Base-by-base conservation (phyloP, 208 protist species). In the Angomonas ambiguus region DNA sequence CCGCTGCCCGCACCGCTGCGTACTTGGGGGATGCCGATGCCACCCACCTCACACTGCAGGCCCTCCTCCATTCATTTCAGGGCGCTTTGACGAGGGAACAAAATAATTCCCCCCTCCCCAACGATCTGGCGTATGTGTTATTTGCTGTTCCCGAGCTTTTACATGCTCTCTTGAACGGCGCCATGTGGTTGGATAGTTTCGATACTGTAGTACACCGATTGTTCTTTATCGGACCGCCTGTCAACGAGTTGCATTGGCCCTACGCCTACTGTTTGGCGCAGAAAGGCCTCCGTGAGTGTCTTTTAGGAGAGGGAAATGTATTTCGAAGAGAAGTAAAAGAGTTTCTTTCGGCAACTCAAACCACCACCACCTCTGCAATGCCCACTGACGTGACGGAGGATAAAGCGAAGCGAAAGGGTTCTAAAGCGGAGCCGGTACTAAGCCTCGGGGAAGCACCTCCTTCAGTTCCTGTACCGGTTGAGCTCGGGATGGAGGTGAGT, bases 21-120 rank as follows among this genome's bases (percentile, higher is more conserved):
- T 56, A 67, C 2, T 64, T 71, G 13, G 69, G 61, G 16, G 77
- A 79, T 51, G 71, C 70, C 22, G 79, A 88, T 30, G 66, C 83
- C 60, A 53, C 84, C 1, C 64, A 75, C 57, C 38, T 88, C 33
- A 67, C 72, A 24, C 33, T 88, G 48, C 35, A 49, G 11, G 68
- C 65, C 22, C 60, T 83, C 28, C 16, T 55, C 71, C 33, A 60
- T 59, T 11, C 31, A 56, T 48, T 57, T 60, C 27, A 61, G 53
- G 10, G 32, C 18, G 49, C 49, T n/a, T 8, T 56, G 8, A 25
- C 49, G n/a, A 16, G 6, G 10, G 24, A 11, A 25, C 30, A 4
- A 56, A n/a, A 1, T 6, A n/a, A 3, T 24, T 32, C n/a, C 2
- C 33, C 1, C 42, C 30, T 57, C 25, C 28, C 62, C 2, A 59